Base-by-base conservation (phyloP, 1,284 basidiomycete species). In the Tilletia indica region DNA sequence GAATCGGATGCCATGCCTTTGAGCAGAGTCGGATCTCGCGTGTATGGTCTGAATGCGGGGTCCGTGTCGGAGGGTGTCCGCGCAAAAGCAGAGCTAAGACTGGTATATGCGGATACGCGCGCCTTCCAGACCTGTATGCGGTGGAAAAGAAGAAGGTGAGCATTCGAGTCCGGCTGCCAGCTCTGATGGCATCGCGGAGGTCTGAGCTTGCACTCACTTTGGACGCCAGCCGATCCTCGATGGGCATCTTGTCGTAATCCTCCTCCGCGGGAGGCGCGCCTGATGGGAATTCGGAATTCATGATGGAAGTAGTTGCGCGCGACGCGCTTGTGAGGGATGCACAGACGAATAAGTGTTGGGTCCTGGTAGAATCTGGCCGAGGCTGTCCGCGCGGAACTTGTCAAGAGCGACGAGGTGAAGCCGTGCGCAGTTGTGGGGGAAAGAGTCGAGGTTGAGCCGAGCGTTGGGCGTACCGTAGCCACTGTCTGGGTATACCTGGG, bases 41-140 rank as follows among this genome's bases (percentile, higher is more conserved):
- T 85, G 85, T 93, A 98, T 34, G 93, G 92, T 79, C 90, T 90
- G 87, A 99, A 99, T 66, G 92, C 92, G 68, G 94, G 93, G 87
- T 98, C 96, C 75, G 90, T 89, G 83, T 98, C 96, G 68, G 93
- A 94, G 76, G 91, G 91, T 51, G 94, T 78, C 14, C 74, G 78
- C n/a, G 78, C 67, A 70, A 83, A 83, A 1, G 72, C 54, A 48
- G 73, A 72, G 47, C 74, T 89, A 75, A 98, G 90, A 63, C 92
- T 87, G 85, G 93, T 92, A 85, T 99, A 99, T 71, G 90, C 97
- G 82, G 90, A 93, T 79, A 97, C 89, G 77, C 96, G 90, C 67
- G 97, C 96, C 86, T 99, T 99, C 96, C 96, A 99, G 83, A 96
- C 94, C 89, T 88, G 80, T 21, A 11, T 4, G 31, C 54, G 54